phyloP scores from a whole-genome alignment of 495 filamentous ascomycete genomes.

The Thozetella sp. region DNA sequence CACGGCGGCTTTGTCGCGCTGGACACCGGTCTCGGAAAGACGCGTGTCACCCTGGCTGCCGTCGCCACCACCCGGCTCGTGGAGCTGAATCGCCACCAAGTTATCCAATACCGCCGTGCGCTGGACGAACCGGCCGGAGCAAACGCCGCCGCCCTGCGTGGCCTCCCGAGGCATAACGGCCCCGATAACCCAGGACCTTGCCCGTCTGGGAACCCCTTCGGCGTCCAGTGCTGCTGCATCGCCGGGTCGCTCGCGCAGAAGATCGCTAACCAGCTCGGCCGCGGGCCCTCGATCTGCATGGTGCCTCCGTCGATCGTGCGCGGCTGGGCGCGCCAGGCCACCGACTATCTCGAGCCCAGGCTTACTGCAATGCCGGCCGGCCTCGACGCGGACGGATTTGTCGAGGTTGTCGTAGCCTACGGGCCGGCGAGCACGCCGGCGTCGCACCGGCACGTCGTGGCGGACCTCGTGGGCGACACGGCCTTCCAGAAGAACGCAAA shows the following conservation, averaged over 20 bases:
- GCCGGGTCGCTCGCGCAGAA: neutral
- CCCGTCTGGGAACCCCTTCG: constrained; percentile 4
- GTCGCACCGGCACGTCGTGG: too few relatives aligned
- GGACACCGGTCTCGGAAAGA: constrained; percentile 6
- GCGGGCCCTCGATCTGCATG: neutral
- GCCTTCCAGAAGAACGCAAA: too few relatives aligned
- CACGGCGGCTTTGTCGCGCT: constrained; percentile 1
- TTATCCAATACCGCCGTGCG: too few relatives aligned
- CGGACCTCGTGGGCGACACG: too few relatives aligned
- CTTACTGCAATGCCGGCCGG: too few relatives aligned
- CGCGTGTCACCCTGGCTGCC: constrained; percentile 6
- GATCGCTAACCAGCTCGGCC: neutral
- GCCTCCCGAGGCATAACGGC: constrained; percentile 2
- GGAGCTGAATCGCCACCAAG: constrained; percentile 5
- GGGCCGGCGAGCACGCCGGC: too few relatives aligned
- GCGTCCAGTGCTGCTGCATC: constrained; percentile 13
- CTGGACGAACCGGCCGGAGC: too few relatives aligned
- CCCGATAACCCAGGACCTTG: neutral
- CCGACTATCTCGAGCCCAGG: neutral
- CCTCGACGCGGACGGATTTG: too few relatives aligned
- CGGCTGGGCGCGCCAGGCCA: neutral
- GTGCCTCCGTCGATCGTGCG: neutral
- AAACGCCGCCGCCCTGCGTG: too few relatives aligned
- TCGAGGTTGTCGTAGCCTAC: too few relatives aligned
- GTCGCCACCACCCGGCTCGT: neutral